Conservation (phyloP, 192 early-diverging fungal genomes). For the Rhizophagus sp. region DNA sequence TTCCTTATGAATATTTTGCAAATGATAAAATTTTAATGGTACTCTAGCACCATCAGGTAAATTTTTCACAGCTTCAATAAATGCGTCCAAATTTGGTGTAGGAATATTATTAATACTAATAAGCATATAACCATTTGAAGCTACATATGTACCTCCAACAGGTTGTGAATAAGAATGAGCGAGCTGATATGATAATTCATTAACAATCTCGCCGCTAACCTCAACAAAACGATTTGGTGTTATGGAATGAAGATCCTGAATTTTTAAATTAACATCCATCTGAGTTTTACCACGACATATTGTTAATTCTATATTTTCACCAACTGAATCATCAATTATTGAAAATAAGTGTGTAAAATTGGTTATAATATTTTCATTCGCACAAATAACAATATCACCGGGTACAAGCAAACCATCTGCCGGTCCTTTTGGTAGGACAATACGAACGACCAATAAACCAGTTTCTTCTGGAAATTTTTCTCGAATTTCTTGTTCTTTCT, state of each 20-base stretch:
- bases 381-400: slow-evolving; percentile 72
- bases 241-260: slow-evolving; percentile 74
- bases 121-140: slow-evolving; percentile 68
- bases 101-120: slow-evolving; percentile 66
- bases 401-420: slow-evolving; percentile 59
- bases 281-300: slow-evolving; percentile 59
- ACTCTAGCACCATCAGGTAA: slow-evolving; percentile 63
- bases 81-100: slow-evolving; percentile 64
- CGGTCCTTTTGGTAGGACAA: slow-evolving; percentile 69
- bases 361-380: slow-evolving; percentile 64
- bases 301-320: slow-evolving; percentile 49
- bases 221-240: slow-evolving; percentile 85
- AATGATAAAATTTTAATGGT: slow-evolving; percentile 66
- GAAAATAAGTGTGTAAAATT: slow-evolving; percentile 71
- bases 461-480: slow-evolving; percentile 61
- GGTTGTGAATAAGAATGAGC: slow-evolving; percentile 70
- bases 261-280: slow-evolving; percentile 42
- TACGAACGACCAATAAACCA: slow-evolving; percentile 68
- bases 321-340: slow-evolving; percentile 64
- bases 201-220: slow-evolving; percentile 78
- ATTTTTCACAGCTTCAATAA: slow-evolving; percentile 61
- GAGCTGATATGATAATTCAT: slow-evolving; percentile 77
- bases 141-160: slow-evolving; percentile 82
- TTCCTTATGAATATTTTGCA: slow-evolving; percentile 81
- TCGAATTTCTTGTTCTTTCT: slow-evolving; percentile 65